Evolutionary conservation across 208 protist genomes (phyloP), one percentile per base, ranked within the genome.

Genomic region (Wallacemonas collosoma): DNA sequence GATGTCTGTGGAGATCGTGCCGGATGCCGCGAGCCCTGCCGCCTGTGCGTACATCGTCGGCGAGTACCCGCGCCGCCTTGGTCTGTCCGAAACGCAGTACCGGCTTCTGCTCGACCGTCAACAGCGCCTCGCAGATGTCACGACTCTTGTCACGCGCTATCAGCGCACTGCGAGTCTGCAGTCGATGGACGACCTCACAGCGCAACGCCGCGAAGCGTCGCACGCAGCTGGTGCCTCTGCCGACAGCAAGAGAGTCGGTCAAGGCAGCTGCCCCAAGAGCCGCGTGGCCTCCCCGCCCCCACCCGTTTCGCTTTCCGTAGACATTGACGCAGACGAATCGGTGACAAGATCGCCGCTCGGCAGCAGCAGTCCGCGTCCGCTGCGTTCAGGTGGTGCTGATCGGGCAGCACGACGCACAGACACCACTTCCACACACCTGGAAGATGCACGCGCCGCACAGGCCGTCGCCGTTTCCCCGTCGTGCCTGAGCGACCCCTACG

Each of bases 241-340:
- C 45, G 45, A 50, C 45, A 12, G 12, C 8, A 12, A 50, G 0
- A 50, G 8, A 12, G 45, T 14, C 45, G 12, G 45, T 50, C 45
- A 6, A 50, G 8, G 45, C 45, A 12, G 45, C 45, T 50, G 43
- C 60, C 15, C 12, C 38, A 8, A 35, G 36, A 48, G 6, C 0
- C 60, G 60, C n/a, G 60, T 65, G 60, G n/a, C 40, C 7, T 65
- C 60, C 4, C 60, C 60, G 60, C 60, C 60, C 3, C 60, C 60
- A 17, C 60, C 60, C 14, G 40, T 48, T 41, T 44, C 60, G 40
- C 60, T 65, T 14, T 38, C 36, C 41, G 41, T 65, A 14, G 60
- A 65, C 41, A 45, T 65, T 8, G 60, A 65, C 43, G 60, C 40
- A 41, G 60, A 44, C n/a, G 60, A 65, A 26, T 26, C 26, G 26